Evolutionary conservation across 768 basidiomycete genomes (phyloP), one percentile per base, ranked within the genome.

Genomic region (Trametes sanguinea): DNA sequence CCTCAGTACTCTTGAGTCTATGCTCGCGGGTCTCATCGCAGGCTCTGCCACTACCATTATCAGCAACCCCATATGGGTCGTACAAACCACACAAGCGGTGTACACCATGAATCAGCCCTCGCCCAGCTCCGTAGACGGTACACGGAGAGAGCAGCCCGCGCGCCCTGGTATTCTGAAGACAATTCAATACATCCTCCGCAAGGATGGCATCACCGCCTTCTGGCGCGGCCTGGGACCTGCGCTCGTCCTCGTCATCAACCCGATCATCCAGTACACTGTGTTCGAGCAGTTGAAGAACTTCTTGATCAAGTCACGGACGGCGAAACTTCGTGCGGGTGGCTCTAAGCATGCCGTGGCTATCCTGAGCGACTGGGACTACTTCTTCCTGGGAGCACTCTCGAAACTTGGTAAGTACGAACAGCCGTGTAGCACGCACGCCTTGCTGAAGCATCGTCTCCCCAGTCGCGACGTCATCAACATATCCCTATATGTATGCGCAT

Each of bases 61-160:
- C 64, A 90, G 87, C 72, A 98, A 98, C 75, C 96, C 96, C 2
- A 89, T 98, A 62, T 99, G 97, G 97, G 94, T 97, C 51, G 81
- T 98, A 22, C 95, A 98, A 73, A 94, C 94, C 5, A 88, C 89
- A 7, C 94, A 96, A 73, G 88, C 90, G 8, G 88, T 90, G 35
- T 82, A 80, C 52, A 85, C 83, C 37, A 74, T 85, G 74, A 71
- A 80, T 53, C 32, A 66, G 40, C 43, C 63, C 10, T 48, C 60
- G 42, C 2, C 53, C 46, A 43, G 44, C 40, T 1, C 47, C 13
- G 16, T 61, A n/a, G 30, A 50, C n/a, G 53, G 30, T 65, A n/a
- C 42, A 39, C 73, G 6, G 75, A 77, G 45, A 42, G 22, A 73
- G 8, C 67, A 76, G 42, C 65, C 73, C 10, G 60, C 71, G 32